Evolutionary conservation across 306 rosid species (phyloP).

Genomic region (Trifolium repens): DNA sequence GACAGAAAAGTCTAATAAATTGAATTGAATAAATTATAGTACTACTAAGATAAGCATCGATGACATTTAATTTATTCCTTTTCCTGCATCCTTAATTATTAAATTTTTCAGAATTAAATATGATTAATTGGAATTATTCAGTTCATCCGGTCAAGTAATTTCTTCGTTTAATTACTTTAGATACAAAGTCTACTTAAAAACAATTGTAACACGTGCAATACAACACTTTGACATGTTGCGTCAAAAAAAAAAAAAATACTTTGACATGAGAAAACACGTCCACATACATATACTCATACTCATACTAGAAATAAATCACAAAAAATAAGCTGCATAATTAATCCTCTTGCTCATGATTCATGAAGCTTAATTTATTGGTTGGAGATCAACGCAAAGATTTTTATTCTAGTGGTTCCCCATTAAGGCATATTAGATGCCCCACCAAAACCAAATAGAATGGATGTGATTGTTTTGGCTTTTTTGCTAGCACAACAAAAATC

Average conservation of each 20-base stretch:
- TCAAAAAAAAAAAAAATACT: background rate
- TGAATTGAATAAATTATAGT: constrained; percentile 7
- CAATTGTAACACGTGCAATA: constrained; percentile 28
- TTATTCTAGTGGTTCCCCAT: constrained; percentile 72
- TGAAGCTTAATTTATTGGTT: constrained; percentile 23
- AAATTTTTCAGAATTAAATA: background rate
- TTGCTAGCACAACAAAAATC: constrained; percentile 14
- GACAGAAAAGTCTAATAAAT: background rate
- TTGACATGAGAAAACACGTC: background rate
- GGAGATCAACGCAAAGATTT: constrained; percentile 57
- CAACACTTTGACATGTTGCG: background rate
- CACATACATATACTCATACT: constrained; percentile 9
- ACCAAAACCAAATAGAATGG: constrained; percentile 39
- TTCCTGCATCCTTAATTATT: background rate
- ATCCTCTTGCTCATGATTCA: background rate
- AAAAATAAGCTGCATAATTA: background rate
- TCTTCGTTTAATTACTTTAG: background rate
- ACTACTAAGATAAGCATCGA: background rate
- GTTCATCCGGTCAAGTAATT: background rate
- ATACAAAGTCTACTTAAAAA: background rate
- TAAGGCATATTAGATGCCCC: constrained; percentile 55
- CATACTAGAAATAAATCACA: too few species aligned
- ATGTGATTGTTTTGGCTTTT: constrained; percentile 38
- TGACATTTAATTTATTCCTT: constrained; percentile 22
- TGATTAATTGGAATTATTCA: background rate